Percentiles rank a stretch among this genome's conserved stretches.
Conservation (phyloP, 805 yeast species). For the Candida tibetensis region DNA sequence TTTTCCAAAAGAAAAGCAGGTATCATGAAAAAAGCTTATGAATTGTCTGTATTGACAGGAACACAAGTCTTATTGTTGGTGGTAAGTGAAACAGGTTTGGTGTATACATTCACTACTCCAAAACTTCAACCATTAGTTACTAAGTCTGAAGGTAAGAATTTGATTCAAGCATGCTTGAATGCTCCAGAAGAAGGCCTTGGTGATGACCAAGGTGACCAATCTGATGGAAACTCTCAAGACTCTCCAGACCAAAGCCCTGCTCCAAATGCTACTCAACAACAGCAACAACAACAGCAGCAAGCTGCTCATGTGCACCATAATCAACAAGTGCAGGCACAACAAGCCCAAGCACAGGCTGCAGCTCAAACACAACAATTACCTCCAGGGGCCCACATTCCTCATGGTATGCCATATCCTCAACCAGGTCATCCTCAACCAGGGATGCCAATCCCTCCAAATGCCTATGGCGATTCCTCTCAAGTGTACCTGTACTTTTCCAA, state of each 20-base stretch:
- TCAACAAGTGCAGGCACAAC: conserved; percentile 16
- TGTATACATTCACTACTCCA: conserved; percentile 98
- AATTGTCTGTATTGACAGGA: conserved; percentile 92
- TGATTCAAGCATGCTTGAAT: conserved; percentile 93
- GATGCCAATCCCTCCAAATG: conserved; percentile 44
- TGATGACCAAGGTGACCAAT: conserved; percentile 56
- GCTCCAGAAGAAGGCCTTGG: conserved; percentile 87
- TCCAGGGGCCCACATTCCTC: conserved; percentile 41
- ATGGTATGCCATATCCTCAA: conserved; percentile 45
- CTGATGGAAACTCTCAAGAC: conserved; percentile 47
- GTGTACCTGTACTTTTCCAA: conserved; percentile 63
- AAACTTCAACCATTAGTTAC: conserved; percentile 97
- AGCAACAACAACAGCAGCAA: conserved; percentile 16
- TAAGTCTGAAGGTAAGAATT: conserved; percentile 93
- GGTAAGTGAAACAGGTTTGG: conserved; percentile 97
- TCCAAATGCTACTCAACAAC: conserved; percentile 5
- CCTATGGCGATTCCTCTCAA: conserved; percentile 49
- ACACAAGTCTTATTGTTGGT: conserved; percentile 93
- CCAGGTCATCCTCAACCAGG: conserved; percentile 39
- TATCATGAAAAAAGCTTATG: conserved; percentile 99
- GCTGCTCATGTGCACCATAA: conserved; percentile 11
- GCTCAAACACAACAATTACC: conserved; percentile 34
- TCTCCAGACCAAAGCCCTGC: conserved; percentile 41
- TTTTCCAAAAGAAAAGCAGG: conserved; percentile 98
- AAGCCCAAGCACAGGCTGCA: conserved; percentile 20